Evolutionary conservation across 495 filamentous ascomycete genomes (phyloP).

Genomic region (Hyaloscypha hepaticicola): DNA sequence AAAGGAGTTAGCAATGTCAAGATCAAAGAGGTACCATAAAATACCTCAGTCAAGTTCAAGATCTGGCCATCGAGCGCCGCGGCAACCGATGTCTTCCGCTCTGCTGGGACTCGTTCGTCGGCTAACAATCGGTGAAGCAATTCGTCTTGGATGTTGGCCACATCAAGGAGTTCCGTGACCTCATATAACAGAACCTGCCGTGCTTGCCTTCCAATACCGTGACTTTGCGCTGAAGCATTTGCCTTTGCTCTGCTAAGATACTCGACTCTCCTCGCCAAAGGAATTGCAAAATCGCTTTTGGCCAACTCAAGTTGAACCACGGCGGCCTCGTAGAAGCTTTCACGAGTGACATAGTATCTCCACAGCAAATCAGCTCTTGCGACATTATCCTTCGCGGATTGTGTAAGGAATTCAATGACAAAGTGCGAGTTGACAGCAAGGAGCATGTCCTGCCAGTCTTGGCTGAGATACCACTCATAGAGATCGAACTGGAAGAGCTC

Average conservation of each 20-base stretch:
- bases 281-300: conserved; percentile 71
- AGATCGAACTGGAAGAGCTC: conserved; percentile 91
- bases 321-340: conserved; percentile 80
- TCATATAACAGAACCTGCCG: conserved; percentile 78
- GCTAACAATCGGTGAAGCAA: conserved; percentile 74
- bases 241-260: conserved; percentile 85
- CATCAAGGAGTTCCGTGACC: conserved; percentile 81
- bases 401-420: conserved; percentile 82
- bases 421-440: conserved; percentile 78
- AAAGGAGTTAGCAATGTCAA: conserved; percentile 31
- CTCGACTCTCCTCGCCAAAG: conserved; percentile 76
- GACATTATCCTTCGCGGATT: conserved; percentile 63
- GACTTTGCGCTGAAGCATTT: conserved; percentile 75
- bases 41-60: conserved; percentile 69
- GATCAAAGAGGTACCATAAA: conserved; percentile 26
- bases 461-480: conserved; percentile 92
- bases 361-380: conserved; percentile 89
- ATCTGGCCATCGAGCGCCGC: conserved; percentile 71
- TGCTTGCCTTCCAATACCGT: conserved; percentile 67
- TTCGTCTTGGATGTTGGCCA: conserved; percentile 94
- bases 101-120: conserved; percentile 63
- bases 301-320: conserved; percentile 81
- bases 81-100: conserved; percentile 60
- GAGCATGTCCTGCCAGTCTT: conserved; percentile 79
- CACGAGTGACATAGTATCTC: conserved; percentile 78